Evolutionary conservation across 306 rosid genomes (phyloP), one percentile per base, ranked within the genome.

Genomic region (Arachis hypogaea): DNA sequence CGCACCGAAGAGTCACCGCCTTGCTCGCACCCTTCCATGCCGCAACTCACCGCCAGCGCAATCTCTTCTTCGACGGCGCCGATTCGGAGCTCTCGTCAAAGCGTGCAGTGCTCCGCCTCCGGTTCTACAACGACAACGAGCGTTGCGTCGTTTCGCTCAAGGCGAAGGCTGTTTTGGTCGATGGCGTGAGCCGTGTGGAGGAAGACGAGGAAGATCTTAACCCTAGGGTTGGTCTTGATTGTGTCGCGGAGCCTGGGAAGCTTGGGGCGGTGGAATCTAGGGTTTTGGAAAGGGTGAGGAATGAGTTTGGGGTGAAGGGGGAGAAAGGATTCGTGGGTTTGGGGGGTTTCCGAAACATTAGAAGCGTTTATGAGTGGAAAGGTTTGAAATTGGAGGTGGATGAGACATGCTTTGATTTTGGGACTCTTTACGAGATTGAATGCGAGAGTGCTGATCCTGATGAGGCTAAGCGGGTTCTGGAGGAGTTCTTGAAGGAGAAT

Each of bases 371-470:
- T 74, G 92, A 89, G 38, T 94, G 97, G 97, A 83, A 92, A 62
- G 97, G 92, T 10, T 80, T 94, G 86, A 88, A 86, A 75, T 82
- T 94, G 89, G 99, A 94, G 79, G 86, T 94, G 72, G 99, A 94
- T 72, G 92, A 94, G 79, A 89, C 97, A 1, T 54, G 59, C 64
- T 94, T 85, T 76, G 87, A 66, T 59, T 94, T 87, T 76, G 97
- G 97, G 9, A 90, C 83, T 58, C 61, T 75, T 81, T 89, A 82
- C 44, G 99, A 94, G 87, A 92, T 92, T 22, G 99, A 94, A 71
- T 94, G 97, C 70, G 97, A 94, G 87, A 91, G 85, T 74, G 18
- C 30, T 46, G 90, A 89, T 68, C 97, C 97, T 46, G 93, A 94
- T 41, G 84, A 36, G 9, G 97, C 89, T 58, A 89, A 91, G 75